A percentile compares a stretch with the other conserved stretches of the same genome.
Evolutionary conservation across 371 early-diverging fungal species (phyloP).

Genomic region (Catenaria anguillulae): DNA sequence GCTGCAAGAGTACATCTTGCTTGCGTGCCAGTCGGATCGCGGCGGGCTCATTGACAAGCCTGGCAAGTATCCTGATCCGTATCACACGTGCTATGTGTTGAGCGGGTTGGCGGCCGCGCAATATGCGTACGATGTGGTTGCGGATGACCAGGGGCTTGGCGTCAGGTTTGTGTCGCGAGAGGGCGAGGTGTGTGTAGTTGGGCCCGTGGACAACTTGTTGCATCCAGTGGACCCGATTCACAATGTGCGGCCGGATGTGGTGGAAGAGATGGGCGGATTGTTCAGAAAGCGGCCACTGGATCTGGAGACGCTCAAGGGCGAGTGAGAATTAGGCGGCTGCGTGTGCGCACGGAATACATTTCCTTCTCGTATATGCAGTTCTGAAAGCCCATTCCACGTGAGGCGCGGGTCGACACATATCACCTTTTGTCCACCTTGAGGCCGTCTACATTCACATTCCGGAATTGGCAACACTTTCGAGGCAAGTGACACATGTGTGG

Average conservation of each 20-base stretch:
- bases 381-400: too few species aligned
- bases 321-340: too few species aligned
- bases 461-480: too few species aligned
- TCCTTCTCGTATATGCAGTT: too few species aligned
- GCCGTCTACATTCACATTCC: too few species aligned
- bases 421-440: too few species aligned
- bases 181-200: not conserved
- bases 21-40: slow-evolving; percentile 59
- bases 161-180: not conserved
- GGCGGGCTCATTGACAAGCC: slow-evolving; percentile 92
- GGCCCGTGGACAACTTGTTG: slow-evolving; percentile 5
- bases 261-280: too few species aligned
- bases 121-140: slow-evolving; percentile 12
- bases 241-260: slow-evolving; percentile 17
- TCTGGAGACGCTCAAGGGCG: too few species aligned
- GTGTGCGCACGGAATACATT: too few species aligned
- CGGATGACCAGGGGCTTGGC: not conserved
- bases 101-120: slow-evolving; percentile 64
- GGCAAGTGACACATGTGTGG: too few species aligned
- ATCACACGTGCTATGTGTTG: slow-evolving; percentile 91
- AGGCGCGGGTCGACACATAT: too few species aligned
- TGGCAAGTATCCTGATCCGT: slow-evolving; percentile 71
- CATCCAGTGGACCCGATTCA: slow-evolving; percentile 26
- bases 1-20: slow-evolving; percentile 69
- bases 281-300: too few species aligned